Conservation (phyloP, 306 rosid species). For the Geum urbanum region DNA sequence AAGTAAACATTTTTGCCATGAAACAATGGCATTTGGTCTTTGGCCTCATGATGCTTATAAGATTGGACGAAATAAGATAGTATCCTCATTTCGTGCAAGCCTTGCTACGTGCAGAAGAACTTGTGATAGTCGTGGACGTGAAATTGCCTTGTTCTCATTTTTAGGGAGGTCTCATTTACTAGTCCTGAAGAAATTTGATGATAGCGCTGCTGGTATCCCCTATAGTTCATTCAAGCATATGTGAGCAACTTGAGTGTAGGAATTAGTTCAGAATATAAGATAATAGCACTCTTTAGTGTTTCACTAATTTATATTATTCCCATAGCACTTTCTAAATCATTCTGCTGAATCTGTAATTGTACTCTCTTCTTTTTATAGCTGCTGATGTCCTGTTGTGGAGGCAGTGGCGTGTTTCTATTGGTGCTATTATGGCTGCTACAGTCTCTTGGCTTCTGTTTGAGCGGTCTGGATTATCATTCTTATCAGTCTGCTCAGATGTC, state of each 20-base stretch:
- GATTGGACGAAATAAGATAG: too few species aligned
- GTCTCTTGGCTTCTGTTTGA: slow-evolving; percentile 66
- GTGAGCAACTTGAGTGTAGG: not conserved
- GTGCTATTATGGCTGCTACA: slow-evolving; percentile 65
- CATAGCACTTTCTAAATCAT: not conserved
- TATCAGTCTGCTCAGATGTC: slow-evolving; percentile 83
- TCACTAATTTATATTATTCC: not conserved
- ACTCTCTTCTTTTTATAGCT: slow-evolving; percentile 40
- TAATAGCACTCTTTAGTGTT: not conserved
- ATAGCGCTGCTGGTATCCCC: not conserved
- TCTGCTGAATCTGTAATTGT: not conserved
- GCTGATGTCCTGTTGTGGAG: slow-evolving; percentile 82
- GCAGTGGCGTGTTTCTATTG: slow-evolving; percentile 58
- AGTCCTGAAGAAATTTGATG: not conserved
- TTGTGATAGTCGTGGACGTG: not conserved
- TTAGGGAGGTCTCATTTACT: not conserved
- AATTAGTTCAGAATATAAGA: not conserved
- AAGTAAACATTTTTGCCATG: too few species aligned
- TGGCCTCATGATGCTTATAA: too few species aligned
- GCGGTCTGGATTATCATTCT: slow-evolving; percentile 58
- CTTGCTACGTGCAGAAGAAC: not conserved
- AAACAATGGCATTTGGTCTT: too few species aligned
- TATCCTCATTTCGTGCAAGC: not conserved
- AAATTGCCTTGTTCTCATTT: too few species aligned
- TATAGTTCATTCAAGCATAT: slow-evolving; percentile 4